phyloP scores from a whole-genome alignment of 805 yeast genomes.

The Cyberlindnera euphorbiiphila region DNA sequence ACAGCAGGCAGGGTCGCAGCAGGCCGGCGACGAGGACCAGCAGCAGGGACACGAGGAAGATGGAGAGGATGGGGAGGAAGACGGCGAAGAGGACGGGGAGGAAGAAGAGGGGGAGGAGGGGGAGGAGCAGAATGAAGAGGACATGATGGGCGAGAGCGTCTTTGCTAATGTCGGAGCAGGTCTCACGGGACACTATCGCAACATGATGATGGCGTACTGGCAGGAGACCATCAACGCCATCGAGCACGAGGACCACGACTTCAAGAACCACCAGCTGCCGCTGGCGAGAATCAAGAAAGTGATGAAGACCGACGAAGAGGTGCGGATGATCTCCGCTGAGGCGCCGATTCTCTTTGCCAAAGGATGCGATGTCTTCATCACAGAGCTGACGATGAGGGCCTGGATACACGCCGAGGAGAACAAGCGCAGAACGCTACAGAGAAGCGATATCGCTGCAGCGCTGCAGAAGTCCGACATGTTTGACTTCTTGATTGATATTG shows the following conservation, averaged over 20 bases:
- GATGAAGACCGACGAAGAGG: constrained; percentile 97
- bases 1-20: too few relatives aligned
- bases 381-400: constrained; percentile 96
- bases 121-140: constrained; percentile 32
- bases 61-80: constrained; percentile 2
- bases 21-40: constrained; percentile 5
- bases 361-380: constrained; percentile 95
- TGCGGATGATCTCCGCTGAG: constrained; percentile 96
- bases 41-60: constrained; percentile 5
- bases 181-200: constrained; percentile 72
- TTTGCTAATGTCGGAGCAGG: constrained; percentile 94
- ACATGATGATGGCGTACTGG: constrained; percentile 95
- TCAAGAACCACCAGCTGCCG: constrained; percentile 92
- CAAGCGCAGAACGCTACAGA: constrained; percentile 90
- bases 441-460: constrained; percentile 93
- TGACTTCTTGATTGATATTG: constrained; percentile 93
- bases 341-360: constrained; percentile 97
- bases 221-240: constrained; percentile 90
- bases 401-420: constrained; percentile 99
- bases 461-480: constrained; percentile 94
- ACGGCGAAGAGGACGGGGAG: neutral
- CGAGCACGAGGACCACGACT: constrained; percentile 82
- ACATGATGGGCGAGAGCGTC: constrained; percentile 51
- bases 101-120: constrained; percentile 30
- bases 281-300: constrained; percentile 95